Evolutionary conservation across 768 basidiomycete genomes (phyloP), one percentile per base, ranked within the genome.

Genomic region (Leccinellum rugosiceps): DNA sequence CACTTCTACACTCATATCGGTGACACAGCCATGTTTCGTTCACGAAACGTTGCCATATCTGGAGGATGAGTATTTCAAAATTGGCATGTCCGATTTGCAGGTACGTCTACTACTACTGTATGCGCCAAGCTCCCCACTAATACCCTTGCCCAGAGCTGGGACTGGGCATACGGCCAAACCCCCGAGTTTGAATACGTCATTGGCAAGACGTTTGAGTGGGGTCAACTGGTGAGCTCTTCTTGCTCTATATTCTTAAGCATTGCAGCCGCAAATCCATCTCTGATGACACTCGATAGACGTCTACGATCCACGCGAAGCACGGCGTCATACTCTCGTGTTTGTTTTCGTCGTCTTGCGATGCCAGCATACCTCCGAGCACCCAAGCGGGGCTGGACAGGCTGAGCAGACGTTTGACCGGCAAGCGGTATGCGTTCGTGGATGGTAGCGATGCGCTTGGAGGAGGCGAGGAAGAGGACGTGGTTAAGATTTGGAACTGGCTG

Each of bases 101-200:
- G 92, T 88, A 60, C 32, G 83, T 72, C 43, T 46, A 7, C 25
- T 47, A 46, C 10, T 5, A 8, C 6, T 14, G 35, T 14, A 21
- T 52, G 34, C 34, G 15, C 30, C 23, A 30, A 38, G 6, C 34
- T 45, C 1, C 17, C 30, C 13, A 15, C n/a, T 50, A 23, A 63
- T 44, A 0, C 11, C 17, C 49, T 28, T n/a, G 25, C 53, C 21
- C 64, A 95, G 94, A 86, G 81, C 32, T 98, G 97, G 97, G 82
- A 92, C 21, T 98, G 95, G 94, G 77, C 82, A 14, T 97, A 85
- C 65, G 96, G 95, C 0, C 91, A 95, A 67, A 96, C 95, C 0
- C 94, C 95, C 43, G 90, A 96, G 67, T 98, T 99, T 69, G 87
- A 84, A 7, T 90, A 92, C 65, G 76, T 76, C 3, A 46, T 83